Evolutionary conservation across 1,139 yeast genomes (phyloP).

Genomic region (Suzukiozyma palmioleophila): DNA sequence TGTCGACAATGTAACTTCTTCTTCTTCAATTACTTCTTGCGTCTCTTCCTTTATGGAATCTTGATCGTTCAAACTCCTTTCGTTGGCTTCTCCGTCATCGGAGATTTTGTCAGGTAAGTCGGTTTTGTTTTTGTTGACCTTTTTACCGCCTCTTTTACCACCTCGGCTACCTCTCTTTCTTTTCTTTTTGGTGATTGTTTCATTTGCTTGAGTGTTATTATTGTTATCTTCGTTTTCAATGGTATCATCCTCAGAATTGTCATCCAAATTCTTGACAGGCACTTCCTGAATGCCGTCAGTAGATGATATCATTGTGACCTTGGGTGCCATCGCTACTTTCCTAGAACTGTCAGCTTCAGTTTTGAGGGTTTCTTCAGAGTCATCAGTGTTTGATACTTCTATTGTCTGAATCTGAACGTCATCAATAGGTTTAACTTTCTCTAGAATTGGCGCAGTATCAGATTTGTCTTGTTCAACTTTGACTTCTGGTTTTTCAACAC

Average conservation of each 20-base stretch:
- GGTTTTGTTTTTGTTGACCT: slow-evolving; percentile 37
- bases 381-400: slow-evolving; percentile 12
- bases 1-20: slow-evolving; percentile 22
- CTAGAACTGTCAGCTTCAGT: slow-evolving; percentile 2
- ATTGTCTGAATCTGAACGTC: slow-evolving; percentile 8
- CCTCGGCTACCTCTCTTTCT: slow-evolving; percentile 88
- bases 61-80: slow-evolving; percentile 1
- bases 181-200: slow-evolving; percentile 31
- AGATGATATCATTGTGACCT: slow-evolving; percentile 30
- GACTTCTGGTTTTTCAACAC: neutral
- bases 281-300: slow-evolving; percentile 12
- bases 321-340: slow-evolving; percentile 11
- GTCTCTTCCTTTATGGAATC: slow-evolving; percentile 6
- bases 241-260: slow-evolving; percentile 4
- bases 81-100: slow-evolving; percentile 10
- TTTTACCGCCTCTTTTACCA: slow-evolving; percentile 53
- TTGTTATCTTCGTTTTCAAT: slow-evolving; percentile 7
- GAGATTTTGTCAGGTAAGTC: slow-evolving; percentile 13
- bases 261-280: slow-evolving; percentile 4
- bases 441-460: slow-evolving; percentile 3
- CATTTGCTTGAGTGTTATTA: slow-evolving; percentile 7
- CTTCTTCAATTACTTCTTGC: slow-evolving; percentile 14
- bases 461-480: slow-evolving; percentile 7
- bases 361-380: slow-evolving; percentile 4
- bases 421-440: neutral